Base-by-base conservation (phyloP, 441 rosid species). In the Arabidopsis hybrid region DNA sequence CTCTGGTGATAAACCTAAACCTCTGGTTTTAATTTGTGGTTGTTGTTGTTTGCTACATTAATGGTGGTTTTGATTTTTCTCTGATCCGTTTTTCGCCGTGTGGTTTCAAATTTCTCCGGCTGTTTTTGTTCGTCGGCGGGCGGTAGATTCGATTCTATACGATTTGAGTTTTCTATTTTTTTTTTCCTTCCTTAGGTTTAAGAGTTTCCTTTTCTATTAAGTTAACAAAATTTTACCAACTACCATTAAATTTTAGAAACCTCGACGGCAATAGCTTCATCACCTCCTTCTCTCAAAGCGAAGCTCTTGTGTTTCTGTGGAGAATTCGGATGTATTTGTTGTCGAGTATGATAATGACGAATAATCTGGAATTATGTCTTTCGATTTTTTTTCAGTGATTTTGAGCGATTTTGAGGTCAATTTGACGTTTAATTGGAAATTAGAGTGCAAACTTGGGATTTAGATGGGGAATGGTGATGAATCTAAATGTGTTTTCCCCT, bases 401-500 rank as follows among this genome's bases (percentile, higher is more conserved):
- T 67, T 68, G 70, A 57, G 58, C 68, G 80, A 60, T 47, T 76
- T 67, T 68, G 77, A 57, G 60, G 57, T 59, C 16, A 50, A 79
- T 76, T 73, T 58, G 67, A 62, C 60, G 47, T 64, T 67, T 21
- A 59, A 64, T 59, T 32, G 55, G 51, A 47, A 59, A 78, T 75
- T 77, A 74, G 72, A 69, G 69, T 40, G 60, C 58, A 26, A 66
- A 43, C 17, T 17, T 51, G 11, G 62, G 70, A 45, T 71, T 65
- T 72, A 56, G 14, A 95, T 95, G 99, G 91, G 80, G 87, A 76
- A 82, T 55, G 65, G 42, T 53, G 83, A 78, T 9, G 85, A 80
- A 72, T 66, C 62, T 11, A 85, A 73, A 81, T 85, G 83, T 62
- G 82, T 87, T 21, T 95, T 91, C 63, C 98, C 92, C 61, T 79